Conservation (phyloP, 345 rosid genomes). For the Euclidium syriacum region DNA sequence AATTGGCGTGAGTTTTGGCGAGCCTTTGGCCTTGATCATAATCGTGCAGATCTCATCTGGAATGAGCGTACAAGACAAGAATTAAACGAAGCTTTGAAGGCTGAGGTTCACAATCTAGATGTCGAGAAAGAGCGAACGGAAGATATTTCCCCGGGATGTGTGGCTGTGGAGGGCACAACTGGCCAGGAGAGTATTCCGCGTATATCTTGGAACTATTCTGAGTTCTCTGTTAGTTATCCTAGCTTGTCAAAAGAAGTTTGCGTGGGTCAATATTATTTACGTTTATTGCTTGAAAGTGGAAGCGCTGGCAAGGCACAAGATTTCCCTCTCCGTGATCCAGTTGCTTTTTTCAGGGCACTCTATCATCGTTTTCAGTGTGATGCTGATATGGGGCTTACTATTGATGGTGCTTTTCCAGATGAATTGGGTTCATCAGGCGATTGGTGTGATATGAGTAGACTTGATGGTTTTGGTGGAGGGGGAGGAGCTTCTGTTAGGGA, state of each 20-base stretch:
- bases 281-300: slow-evolving; percentile 94
- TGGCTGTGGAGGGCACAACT: slow-evolving; percentile 41
- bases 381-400: slow-evolving; percentile 94
- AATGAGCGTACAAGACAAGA: slow-evolving; percentile 98
- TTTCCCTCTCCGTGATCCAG: slow-evolving; percentile 96
- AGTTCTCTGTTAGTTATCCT: slow-evolving; percentile 80
- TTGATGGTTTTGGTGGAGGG: slow-evolving; percentile 99
- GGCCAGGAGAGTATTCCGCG: slow-evolving; percentile 77
- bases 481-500: slow-evolving; percentile 97
- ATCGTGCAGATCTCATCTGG: slow-evolving; percentile 99
- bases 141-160: slow-evolving; percentile 86
- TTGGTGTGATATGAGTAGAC: slow-evolving; percentile 98
- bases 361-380: slow-evolving; percentile 97
- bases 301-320: slow-evolving; percentile 89
- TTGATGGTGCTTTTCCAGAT: slow-evolving; percentile 95
- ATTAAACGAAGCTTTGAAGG: slow-evolving; percentile 90
- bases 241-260: slow-evolving; percentile 99
- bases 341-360: slow-evolving; percentile 94
- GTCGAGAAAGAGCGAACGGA: slow-evolving; percentile 96
- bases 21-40: slow-evolving; percentile 96
- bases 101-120: slow-evolving; percentile 94
- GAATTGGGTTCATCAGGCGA: slow-evolving; percentile 94
- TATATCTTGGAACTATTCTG: slow-evolving; percentile 98
- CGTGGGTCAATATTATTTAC: slow-evolving; percentile 96
- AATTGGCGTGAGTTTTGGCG: slow-evolving; percentile 99